Evolutionary conservation across 805 yeast genomes (phyloP), one percentile per base, ranked within the genome.

Genomic region (Debaryomyces prosopidis): DNA sequence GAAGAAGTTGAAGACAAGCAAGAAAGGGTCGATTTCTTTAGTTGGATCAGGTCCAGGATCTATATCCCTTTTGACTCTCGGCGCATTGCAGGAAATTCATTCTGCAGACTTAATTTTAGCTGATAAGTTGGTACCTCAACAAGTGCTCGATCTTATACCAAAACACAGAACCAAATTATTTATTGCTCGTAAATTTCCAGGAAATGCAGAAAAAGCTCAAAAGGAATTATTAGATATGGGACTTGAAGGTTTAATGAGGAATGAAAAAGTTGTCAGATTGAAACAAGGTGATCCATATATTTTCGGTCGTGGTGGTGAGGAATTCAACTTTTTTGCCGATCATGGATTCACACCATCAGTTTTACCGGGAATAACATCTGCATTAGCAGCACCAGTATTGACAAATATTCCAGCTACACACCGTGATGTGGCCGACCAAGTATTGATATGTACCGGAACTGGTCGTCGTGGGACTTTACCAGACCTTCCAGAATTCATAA

Each of bases 211-310:
- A 58, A 78, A 79, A 39, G 98, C 98, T 0, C 98, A 92, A 65
- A 78, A 86, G 48, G 96, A 92, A 64, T 74, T 92, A 36, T 68
- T 89, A 28, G 70, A 75, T n/a, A 62, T 84, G 51, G 97, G 96
- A 0, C 66, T 92, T 14, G 76, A 75, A 28, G 85, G 83, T 0
- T 63, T 89, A 19, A 52, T 71, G 20, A 64, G 75, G 42, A 97
- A 97, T 12, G 75, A 80, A 56, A 81, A 80, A 45, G 96, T 92
- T 1, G 95, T 92, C 2, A 75, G 98, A 47, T 76, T 92, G 53
- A 92, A 92, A 64, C 98, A 92, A 67, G 98, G 98, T 28, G 98
- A 92, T 63, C 98, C 98, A 8, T 92, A 89, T 64, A 87, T 92
- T 27, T 92, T 89, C 62, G 98, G 98, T 3, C 81, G 98, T 51